Evolutionary conservation across 257 asterid species (phyloP).

Genomic region (Knoxia roxburghii): DNA sequence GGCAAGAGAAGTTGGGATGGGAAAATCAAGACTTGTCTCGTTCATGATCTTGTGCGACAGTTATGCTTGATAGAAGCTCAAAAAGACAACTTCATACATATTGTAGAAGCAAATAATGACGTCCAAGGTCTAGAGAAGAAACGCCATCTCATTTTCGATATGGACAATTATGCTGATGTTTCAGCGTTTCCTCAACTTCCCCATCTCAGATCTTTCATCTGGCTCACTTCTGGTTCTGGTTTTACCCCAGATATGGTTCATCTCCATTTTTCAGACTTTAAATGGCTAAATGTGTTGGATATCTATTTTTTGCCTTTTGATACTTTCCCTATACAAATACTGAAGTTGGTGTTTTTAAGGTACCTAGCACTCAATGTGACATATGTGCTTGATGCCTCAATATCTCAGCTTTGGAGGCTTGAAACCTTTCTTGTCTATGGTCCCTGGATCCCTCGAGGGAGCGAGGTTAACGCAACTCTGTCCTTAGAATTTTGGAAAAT

Average conservation of each 20-base stretch:
- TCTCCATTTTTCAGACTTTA: conserved; percentile 14
- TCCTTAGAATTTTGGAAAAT: conserved; percentile 21
- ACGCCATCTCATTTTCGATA: conserved; percentile 17
- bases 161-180: conserved; percentile 9
- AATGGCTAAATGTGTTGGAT: conserved; percentile 34
- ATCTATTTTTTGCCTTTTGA: conserved; percentile 18
- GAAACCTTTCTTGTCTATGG: conserved; percentile 25
- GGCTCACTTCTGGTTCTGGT: conserved; percentile 4
- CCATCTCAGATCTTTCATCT: not conserved
- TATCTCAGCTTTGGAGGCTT: conserved; percentile 18
- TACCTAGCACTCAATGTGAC: too few species aligned
- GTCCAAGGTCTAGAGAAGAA: not conserved
- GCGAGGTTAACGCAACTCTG: conserved; percentile 10
- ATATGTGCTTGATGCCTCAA: conserved; percentile 9
- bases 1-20: too few species aligned
- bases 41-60: too few species aligned
- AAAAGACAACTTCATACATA: conserved; percentile 29
- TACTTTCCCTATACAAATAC: too few species aligned
- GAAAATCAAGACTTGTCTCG: too few species aligned
- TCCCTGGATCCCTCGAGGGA: not conserved
- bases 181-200: conserved; percentile 15
- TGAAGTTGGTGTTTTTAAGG: too few species aligned
- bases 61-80: too few species aligned
- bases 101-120: not conserved
- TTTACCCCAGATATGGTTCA: too few species aligned